phyloP scores from a whole-genome alignment of 495 filamentous ascomycete species.

The Tuber magnatum region DNA sequence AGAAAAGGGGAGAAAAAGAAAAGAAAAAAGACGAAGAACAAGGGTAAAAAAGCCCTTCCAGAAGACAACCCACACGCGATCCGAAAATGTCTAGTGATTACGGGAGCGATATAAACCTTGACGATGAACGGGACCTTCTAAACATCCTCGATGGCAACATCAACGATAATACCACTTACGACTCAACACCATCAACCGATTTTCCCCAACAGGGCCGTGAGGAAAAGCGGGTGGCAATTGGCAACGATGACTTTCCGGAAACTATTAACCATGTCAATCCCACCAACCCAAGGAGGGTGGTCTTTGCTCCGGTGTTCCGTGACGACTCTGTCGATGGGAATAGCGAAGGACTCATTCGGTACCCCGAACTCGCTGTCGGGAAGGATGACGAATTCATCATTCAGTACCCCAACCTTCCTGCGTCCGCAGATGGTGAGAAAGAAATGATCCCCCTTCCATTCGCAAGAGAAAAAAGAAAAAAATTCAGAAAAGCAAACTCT shows the following conservation, averaged over 20 bases:
- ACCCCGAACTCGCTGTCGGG: not conserved
- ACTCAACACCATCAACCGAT: not conserved
- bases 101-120: conserved; percentile 43
- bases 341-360: not conserved
- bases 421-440: conserved; percentile 30
- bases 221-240: conserved; percentile 11
- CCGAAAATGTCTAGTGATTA: conserved; percentile 35
- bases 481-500: conserved; percentile 18
- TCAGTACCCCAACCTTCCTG: conserved; percentile 5
- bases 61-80: not conserved
- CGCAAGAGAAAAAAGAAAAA: conserved; percentile 29
- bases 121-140: conserved; percentile 12
- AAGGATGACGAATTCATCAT: not conserved
- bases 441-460: not conserved
- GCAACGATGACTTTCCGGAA: conserved; percentile 7
- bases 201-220: not conserved
- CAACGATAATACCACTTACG: conserved; percentile 6
- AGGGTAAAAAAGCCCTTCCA: not conserved
- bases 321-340: not conserved
- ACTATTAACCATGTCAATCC: conserved; percentile 17
- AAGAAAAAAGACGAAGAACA: not conserved
- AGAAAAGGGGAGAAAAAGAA: not conserved
- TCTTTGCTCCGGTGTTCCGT: not conserved
- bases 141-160: conserved; percentile 25
- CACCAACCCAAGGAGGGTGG: conserved; percentile 20